These are phyloP conservation scores for Silene conica DNA, from an alignment of 148 eudicot genomes.

Conservation along the genomic window DNA sequence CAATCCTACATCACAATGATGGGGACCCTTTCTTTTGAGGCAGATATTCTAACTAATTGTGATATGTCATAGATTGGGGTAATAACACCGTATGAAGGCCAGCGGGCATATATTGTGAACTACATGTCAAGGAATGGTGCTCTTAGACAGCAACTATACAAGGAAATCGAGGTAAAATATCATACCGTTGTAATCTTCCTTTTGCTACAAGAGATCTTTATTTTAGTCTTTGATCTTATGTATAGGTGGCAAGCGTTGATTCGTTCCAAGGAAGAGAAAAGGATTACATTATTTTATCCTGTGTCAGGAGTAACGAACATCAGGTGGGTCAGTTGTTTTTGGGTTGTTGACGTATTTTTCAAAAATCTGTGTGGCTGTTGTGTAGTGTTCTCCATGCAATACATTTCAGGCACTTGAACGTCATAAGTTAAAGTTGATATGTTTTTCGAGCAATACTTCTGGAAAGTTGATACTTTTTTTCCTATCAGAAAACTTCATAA, in stretches of 20 bases:
- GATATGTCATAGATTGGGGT: conserved; percentile 77
- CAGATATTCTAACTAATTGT: neutral
- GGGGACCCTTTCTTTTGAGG: neutral
- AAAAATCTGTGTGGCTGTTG: conserved; percentile 1
- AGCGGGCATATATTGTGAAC: conserved; percentile 95
- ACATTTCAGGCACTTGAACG: too few species aligned
- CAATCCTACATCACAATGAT: neutral
- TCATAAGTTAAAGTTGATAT: too few species aligned
- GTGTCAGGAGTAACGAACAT: conserved; percentile 97
- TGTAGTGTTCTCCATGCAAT: neutral
- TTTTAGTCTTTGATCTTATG: neutral
- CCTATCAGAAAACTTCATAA: neutral
- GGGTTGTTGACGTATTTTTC: neutral
- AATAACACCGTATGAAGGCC: conserved; percentile 99
- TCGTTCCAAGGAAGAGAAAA: conserved; percentile 99
- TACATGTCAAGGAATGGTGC: conserved; percentile 98
- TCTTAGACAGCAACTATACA: conserved; percentile 94
- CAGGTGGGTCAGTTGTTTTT: conserved; percentile 44
- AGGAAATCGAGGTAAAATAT: conserved; percentile 81
- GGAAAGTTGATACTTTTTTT: neutral
- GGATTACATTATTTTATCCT: conserved; percentile 94
- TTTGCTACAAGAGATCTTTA: neutral
- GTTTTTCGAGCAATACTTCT: too few species aligned
- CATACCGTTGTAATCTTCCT: neutral
- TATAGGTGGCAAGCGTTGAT: conserved; percentile 97